Base-by-base conservation (phyloP, 441 rosid genomes). In the Mallotus japonicus region DNA sequence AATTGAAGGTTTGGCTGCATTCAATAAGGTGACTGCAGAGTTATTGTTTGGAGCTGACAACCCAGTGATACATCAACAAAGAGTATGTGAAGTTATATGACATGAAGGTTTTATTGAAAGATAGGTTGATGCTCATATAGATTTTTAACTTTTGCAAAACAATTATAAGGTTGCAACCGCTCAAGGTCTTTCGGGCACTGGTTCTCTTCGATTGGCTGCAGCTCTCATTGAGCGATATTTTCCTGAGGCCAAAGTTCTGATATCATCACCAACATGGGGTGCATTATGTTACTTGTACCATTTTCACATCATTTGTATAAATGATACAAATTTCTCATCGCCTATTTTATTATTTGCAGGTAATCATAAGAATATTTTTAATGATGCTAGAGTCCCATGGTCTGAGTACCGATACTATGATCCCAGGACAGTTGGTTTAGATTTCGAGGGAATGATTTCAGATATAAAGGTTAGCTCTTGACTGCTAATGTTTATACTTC, bases 181-280 rank as follows among this genome's bases (percentile, higher is more conserved):
- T 80, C 99, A 95, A 78, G 94, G 99, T 76, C 99, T 95, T 75
- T 95, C 96, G 3, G 99, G 98, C 63, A 95, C 99, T 20, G 99
- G 99, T 73, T 95, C 99, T 66, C 85, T 95, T 75, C 85, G 99
- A 55, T 74, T 95, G 62, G 99, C 95, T 81, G 97, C 92, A 6
- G 99, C 96, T 76, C 92, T 95, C 63, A 89, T 92, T 34, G 96
- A 92, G 77, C 83, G 97, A 69, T 95, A 95, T 79, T 95, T 95
- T 74, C 91, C 96, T 13, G 95, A 97, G 69, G 96, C 92, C 3
- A 85, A 95, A 87, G 90, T 95, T 70, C 63, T 92, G 69, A 90
- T 95, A 78, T 92, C 99, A 58, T 87, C 99, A 78, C 99, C 97
- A 4, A 87, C 98, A 1, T 95, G 97, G 98, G 99, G 99, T 91